phyloP scores from a whole-genome alignment of 441 rosid species.

The Mallotus japonicus region DNA sequence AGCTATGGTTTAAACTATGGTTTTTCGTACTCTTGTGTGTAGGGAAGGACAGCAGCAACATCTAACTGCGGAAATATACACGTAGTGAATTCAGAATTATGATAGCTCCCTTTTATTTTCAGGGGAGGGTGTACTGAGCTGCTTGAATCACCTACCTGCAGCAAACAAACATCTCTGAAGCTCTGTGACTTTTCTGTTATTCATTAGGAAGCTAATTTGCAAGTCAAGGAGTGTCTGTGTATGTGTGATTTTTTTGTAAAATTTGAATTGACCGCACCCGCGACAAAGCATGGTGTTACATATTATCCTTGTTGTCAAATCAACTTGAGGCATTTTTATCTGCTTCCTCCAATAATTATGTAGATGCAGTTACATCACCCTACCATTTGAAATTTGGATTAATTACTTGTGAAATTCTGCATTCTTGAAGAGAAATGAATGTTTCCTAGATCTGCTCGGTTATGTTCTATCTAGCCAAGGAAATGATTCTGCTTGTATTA shows the following conservation, averaged over 20 bases:
- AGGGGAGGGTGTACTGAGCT: neutral
- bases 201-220: neutral
- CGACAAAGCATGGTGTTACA: neutral
- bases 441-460: too few species aligned
- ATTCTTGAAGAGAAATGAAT: too few species aligned
- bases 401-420: too few species aligned
- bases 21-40: neutral
- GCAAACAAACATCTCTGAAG: neutral
- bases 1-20: too few species aligned
- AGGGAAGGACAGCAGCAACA: neutral
- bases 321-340: neutral
- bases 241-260: neutral
- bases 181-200: neutral
- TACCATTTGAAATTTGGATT: too few species aligned
- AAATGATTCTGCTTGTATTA: too few species aligned
- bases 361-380: too few species aligned
- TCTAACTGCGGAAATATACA: neutral
- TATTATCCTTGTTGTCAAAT: neutral
- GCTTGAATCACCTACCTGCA: neutral
- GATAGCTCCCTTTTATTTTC: neutral
- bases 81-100: neutral
- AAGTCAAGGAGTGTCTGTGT: neutral
- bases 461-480: too few species aligned
- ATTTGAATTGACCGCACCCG: neutral
- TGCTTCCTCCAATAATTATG: too few species aligned